Evolutionary conservation across 805 yeast species (phyloP).

Genomic region (Candida methanosorbosa): DNA sequence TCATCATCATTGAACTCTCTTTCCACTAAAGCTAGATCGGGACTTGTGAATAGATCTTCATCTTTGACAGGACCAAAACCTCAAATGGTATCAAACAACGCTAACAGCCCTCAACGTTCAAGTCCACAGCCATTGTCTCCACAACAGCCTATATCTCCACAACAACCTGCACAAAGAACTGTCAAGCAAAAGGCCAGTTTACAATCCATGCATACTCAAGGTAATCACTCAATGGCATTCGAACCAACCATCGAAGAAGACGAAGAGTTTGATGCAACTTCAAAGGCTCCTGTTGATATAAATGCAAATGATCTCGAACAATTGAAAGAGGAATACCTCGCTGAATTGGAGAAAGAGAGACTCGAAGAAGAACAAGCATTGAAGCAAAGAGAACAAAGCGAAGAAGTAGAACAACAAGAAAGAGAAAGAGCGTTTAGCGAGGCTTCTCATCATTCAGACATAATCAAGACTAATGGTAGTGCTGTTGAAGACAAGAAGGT

Average conservation of each 20-base stretch:
- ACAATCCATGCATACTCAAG: conserved; percentile 15
- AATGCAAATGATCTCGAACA: conserved; percentile 13
- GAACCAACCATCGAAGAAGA: conserved; percentile 18
- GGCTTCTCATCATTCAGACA: not conserved
- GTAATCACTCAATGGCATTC: conserved; percentile 5
- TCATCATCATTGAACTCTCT: conserved; percentile 16
- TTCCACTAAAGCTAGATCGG: conserved; percentile 9
- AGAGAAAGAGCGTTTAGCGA: conserved; percentile 14
- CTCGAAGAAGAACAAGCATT: conserved; percentile 25
- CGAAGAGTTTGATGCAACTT: conserved; percentile 2
- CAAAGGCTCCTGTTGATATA: conserved; percentile 1
- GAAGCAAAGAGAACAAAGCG: conserved; percentile 29
- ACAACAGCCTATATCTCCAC: not conserved
- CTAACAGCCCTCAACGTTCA: not conserved
- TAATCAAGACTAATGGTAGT: too few relatives aligned
- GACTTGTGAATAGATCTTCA: conserved; percentile 9
- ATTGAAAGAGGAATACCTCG: conserved; percentile 16
- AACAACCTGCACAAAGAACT: conserved; percentile 2
- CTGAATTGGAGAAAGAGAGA: conserved; percentile 19
- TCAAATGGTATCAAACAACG: not conserved
- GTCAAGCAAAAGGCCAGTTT: conserved; percentile 11
- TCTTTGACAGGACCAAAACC: conserved; percentile 13
- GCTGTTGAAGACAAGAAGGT: not conserved
- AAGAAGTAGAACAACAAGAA: conserved; percentile 29
- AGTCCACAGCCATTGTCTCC: too few relatives aligned